These are phyloP conservation scores for Penicillium decumbens DNA, from an alignment of 2,329 filamentous ascomycete species.

Conservation along the genomic window DNA sequence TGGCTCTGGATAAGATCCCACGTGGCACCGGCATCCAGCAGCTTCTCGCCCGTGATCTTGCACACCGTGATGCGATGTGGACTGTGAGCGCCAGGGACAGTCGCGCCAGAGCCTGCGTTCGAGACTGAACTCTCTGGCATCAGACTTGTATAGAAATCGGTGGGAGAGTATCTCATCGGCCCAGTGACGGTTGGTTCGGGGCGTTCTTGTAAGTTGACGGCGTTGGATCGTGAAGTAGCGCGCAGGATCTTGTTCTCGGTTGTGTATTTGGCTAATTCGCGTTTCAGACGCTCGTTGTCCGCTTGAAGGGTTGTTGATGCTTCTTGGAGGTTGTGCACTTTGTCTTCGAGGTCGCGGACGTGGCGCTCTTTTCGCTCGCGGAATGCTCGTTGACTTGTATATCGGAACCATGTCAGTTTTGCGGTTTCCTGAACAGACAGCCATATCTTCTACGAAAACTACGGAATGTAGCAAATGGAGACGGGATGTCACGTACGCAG, in stretches of 20 bases:
- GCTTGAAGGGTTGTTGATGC: constrained; percentile 66
- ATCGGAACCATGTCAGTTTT: constrained; percentile 1
- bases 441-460: not conserved
- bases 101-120: constrained; percentile 8
- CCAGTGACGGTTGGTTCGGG: constrained; percentile 54
- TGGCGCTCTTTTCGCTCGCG: constrained; percentile 93
- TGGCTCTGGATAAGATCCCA: constrained; percentile 89
- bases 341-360: constrained; percentile 86
- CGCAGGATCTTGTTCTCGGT: constrained; percentile 92
- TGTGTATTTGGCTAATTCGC: constrained; percentile 73
- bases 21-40: constrained; percentile 71
- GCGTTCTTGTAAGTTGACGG: constrained; percentile 35
- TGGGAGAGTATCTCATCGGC: constrained; percentile 66
- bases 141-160: constrained; percentile 64
- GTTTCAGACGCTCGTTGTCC: constrained; percentile 83
- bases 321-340: constrained; percentile 71
- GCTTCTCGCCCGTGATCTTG: constrained; percentile 59
- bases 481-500: constrained; percentile 56
- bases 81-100: constrained; percentile 8
- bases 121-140: constrained; percentile 41
- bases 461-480: not conserved
- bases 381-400: constrained; percentile 79
- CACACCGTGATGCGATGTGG: constrained; percentile 60
- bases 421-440: not conserved
- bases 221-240: constrained; percentile 59